Evolutionary conservation across 805 yeast genomes (phyloP).

Genomic region (Lachancea waltii): DNA sequence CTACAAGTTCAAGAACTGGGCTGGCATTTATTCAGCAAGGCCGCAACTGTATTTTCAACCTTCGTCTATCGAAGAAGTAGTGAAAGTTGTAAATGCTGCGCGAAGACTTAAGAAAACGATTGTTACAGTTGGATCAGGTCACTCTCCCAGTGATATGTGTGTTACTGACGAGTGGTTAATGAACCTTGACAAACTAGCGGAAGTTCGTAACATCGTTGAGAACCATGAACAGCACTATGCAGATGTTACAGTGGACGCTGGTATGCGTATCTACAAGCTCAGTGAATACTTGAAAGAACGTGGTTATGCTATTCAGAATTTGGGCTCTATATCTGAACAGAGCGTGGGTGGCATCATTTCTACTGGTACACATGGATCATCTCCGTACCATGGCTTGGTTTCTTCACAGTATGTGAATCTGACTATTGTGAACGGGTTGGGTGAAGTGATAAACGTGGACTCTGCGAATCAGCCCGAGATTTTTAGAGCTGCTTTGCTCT

Average conservation of each 20-base stretch:
- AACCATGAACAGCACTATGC: slow-evolving; percentile 60
- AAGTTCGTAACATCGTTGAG: slow-evolving; percentile 43
- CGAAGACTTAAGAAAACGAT: slow-evolving; percentile 52
- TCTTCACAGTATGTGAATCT: slow-evolving; percentile 81
- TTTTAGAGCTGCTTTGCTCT: slow-evolving; percentile 75
- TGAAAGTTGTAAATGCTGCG: slow-evolving; percentile 61
- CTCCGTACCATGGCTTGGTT: slow-evolving; percentile 86
- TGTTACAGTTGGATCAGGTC: slow-evolving; percentile 87
- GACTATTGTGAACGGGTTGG: slow-evolving; percentile 67
- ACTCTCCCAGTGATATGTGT: slow-evolving; percentile 88
- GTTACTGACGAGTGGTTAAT: slow-evolving; percentile 85
- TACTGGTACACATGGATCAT: slow-evolving; percentile 95
- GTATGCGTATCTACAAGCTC: slow-evolving; percentile 69
- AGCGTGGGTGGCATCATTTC: slow-evolving; percentile 93
- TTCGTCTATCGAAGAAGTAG: slow-evolving; percentile 56
- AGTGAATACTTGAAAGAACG: slow-evolving; percentile 56
- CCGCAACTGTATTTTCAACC: slow-evolving; percentile 85
- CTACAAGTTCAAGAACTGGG: slow-evolving; percentile 57
- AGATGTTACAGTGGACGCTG: slow-evolving; percentile 93
- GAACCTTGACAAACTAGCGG: slow-evolving; percentile 68
- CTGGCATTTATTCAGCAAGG: slow-evolving; percentile 71
- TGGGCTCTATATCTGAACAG: slow-evolving; percentile 92
- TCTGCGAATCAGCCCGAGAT: slow-evolving; percentile 54
- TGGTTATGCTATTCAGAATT: slow-evolving; percentile 77
- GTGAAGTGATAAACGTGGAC: slow-evolving; percentile 49